Evolutionary conservation across 139 green algal species (phyloP), one percentile per base, ranked within the genome.

Genomic region (Mychonastes homosphaera): DNA sequence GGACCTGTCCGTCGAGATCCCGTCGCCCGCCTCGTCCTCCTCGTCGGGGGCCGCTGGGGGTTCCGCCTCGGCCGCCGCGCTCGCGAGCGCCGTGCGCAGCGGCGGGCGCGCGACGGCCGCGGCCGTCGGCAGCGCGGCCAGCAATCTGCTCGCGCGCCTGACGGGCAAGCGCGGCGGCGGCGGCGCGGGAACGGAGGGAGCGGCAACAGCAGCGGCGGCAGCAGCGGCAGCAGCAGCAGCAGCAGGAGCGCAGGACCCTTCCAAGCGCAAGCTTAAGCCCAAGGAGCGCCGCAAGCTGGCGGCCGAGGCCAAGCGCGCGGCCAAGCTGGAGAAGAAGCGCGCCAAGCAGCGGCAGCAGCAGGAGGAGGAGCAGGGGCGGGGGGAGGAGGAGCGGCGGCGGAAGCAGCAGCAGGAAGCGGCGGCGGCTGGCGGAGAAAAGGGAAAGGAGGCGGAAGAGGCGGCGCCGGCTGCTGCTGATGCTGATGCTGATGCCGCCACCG

Each of bases 1-100:
- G 27, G 76, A 86, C 51, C 69, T 86, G 28, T 81, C 71, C 28
- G 56, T 86, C 38, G 69, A 71, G n/a, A 80, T 86, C 7, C 80
- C 82, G 36, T 27, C 50, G 21, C n/a, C 19, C 30, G 3, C 34
- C 8, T 33, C 36, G 13, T 13, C 36, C 12, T 13, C 36, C 36
- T 10, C 10, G 12, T 13, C 36, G 12, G 36, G 36, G 19, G 44
- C 44, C 26, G 62, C 18, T 48, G 59, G 18, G 36, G 35, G 35
- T 3, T 6, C 13, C 38, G 13, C 13, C 38, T 45, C 12, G 23
- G 44, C 44, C 19, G 23, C 26, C 19, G 13, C 13, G 13, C 44
- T 51, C 26, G 44, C 19, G 16, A 24, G 16, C 44, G 7, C 26
- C 19, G 23, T 51, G 19, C 44, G 19, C 44, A 51, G 19, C 7